A percentile compares a stretch with the other conserved stretches of the same genome.
Evolutionary conservation across 2,329 filamentous ascomycete genomes (phyloP).

Genomic region (Penicillium oxalicum): DNA sequence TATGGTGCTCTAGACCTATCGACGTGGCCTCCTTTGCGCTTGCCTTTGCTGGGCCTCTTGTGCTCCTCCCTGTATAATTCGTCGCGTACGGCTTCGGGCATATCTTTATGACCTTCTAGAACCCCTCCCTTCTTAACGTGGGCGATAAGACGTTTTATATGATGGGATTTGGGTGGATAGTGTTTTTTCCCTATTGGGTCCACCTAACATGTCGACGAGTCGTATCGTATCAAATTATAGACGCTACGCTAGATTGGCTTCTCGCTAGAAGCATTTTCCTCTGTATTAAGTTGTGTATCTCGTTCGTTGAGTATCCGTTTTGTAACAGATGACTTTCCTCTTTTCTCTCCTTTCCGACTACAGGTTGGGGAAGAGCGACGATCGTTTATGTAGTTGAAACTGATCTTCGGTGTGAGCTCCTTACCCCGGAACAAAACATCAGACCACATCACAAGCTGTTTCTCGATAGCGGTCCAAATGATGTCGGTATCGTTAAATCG

Average conservation of each 20-base stretch:
- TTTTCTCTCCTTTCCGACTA: conserved; percentile 4
- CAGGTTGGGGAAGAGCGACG: not conserved
- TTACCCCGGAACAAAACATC: not conserved
- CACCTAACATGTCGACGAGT: conserved; percentile 5
- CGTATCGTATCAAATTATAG: conserved; percentile 6
- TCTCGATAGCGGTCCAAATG: conserved; percentile 7
- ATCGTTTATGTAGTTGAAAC: conserved; percentile 25
- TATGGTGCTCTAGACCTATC: not conserved
- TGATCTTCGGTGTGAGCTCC: conserved; percentile 8
- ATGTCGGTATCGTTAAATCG: conserved; percentile 3
- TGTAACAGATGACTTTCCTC: not conserved
- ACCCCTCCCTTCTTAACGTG: conserved; percentile 7
- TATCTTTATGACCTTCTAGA: conserved; percentile 5
- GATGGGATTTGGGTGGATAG: conserved; percentile 3
- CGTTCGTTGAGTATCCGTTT: conserved; percentile 5
- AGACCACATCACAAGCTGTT: conserved; percentile 7
- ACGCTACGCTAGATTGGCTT: conserved; percentile 1
- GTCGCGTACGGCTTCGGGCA: conserved; percentile 1
- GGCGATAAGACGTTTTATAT: conserved; percentile 5
- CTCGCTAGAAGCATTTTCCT: not conserved
- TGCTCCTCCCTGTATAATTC: conserved; percentile 3
- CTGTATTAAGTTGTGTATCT: conserved; percentile 6
- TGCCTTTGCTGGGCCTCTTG: not conserved
- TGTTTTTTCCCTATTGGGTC: conserved; percentile 10
- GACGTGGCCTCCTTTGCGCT: conserved; percentile 1